Conservation (phyloP, 768 basidiomycete species). For the Lactifluus echinatus region DNA sequence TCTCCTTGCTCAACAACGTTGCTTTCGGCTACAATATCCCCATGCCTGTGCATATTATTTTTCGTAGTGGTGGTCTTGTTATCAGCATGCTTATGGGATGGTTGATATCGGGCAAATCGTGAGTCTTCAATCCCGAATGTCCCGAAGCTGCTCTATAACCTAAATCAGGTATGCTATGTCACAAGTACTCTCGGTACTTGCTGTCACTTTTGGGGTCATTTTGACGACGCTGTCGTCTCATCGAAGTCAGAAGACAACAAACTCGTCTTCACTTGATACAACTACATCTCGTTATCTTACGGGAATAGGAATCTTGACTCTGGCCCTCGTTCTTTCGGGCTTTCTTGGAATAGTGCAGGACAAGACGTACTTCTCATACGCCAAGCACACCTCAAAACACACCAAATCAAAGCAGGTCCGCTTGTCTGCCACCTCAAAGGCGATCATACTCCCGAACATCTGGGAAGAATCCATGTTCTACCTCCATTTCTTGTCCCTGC, state of each 20-base stretch:
- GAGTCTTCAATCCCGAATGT: constrained; percentile 21
- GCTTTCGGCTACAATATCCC: constrained; percentile 84
- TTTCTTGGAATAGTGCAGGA: constrained; percentile 83
- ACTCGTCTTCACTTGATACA: constrained; percentile 10
- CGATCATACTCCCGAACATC: neutral
- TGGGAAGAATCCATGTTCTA: constrained; percentile 96
- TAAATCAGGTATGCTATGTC: constrained; percentile 43
- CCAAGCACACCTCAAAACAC: constrained; percentile 16
- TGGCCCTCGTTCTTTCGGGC: constrained; percentile 74
- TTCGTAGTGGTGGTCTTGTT: constrained; percentile 80
- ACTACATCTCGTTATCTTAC: constrained; percentile 43
- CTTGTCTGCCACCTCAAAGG: constrained; percentile 1
- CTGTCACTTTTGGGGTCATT: constrained; percentile 73
- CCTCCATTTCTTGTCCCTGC: constrained; percentile 71
- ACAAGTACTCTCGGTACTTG: constrained; percentile 68
- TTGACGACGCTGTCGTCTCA: constrained; percentile 74
- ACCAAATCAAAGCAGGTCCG: constrained; percentile 12
- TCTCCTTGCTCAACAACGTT: constrained; percentile 84
- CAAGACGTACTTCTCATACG: constrained; percentile 52
- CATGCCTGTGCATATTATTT: constrained; percentile 91
- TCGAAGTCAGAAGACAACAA: neutral
- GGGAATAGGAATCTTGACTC: constrained; percentile 64
- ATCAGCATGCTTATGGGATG: constrained; percentile 78
- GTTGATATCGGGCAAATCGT: constrained; percentile 56
- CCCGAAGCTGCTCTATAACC: constrained; percentile 14